Conservation (phyloP, 768 basidiomycete genomes). For the Pleurotus giganteus region DNA sequence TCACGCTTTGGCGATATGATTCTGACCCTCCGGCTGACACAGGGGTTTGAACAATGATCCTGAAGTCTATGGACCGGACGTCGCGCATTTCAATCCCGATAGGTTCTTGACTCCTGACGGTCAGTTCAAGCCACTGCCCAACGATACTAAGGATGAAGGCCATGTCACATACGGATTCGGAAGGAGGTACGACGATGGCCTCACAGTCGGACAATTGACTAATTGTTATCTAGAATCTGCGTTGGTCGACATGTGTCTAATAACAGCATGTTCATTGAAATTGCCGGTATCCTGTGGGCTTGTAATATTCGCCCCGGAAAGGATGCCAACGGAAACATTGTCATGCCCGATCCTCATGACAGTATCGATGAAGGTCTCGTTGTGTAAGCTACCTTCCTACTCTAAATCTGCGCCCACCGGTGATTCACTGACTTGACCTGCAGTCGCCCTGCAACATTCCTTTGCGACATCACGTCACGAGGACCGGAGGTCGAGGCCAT, state of each 20-base stretch:
- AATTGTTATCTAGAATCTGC: slow-evolving; percentile 28
- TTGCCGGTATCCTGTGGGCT: slow-evolving; percentile 29
- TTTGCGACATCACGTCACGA: slow-evolving; percentile 5
- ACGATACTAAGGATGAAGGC: slow-evolving; percentile 28
- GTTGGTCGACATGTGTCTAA: slow-evolving; percentile 31
- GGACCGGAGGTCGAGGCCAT: slow-evolving; percentile 1
- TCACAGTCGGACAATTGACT: background rate
- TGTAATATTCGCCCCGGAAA: slow-evolving; percentile 11
- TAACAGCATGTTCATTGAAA: slow-evolving; percentile 29
- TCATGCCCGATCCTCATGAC: slow-evolving; percentile 13
- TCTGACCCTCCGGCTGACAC: background rate
- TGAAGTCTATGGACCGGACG: slow-evolving; percentile 24
- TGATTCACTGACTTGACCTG: background rate
- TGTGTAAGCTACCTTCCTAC: slow-evolving; percentile 11
- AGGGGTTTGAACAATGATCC: slow-evolving; percentile 10
- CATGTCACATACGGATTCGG: slow-evolving; percentile 31
- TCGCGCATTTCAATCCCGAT: slow-evolving; percentile 21
- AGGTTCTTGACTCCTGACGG: slow-evolving; percentile 24
- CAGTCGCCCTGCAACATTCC: slow-evolving; percentile 5
- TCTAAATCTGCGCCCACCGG: background rate
- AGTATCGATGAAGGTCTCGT: slow-evolving; percentile 14
- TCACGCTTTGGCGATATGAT: background rate
- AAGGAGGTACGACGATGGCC: slow-evolving; percentile 16
- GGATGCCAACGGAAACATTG: slow-evolving; percentile 10
- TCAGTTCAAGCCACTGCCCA: slow-evolving; percentile 14